Evolutionary conservation across 352 stramenopile genomes (phyloP).

Genomic region (Elongisporangium prolatum): DNA sequence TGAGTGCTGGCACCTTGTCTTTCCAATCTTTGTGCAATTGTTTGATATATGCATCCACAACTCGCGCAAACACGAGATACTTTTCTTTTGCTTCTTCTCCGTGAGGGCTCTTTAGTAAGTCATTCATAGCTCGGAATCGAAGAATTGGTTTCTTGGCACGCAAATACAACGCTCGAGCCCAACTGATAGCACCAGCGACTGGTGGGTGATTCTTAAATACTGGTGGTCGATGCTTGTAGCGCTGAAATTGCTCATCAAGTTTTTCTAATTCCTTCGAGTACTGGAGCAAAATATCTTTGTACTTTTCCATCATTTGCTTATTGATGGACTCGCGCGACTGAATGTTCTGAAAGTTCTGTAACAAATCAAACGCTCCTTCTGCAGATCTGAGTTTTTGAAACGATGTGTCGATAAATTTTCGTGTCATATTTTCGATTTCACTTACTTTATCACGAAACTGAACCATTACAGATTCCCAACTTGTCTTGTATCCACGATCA

Average conservation of each 20-base stretch:
- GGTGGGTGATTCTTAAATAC: constrained; percentile 94
- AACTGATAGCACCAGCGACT: constrained; percentile 81
- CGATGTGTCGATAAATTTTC: constrained; percentile 93
- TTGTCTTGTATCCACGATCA: constrained; percentile 92
- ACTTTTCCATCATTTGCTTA: constrained; percentile 96
- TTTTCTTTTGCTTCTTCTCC: constrained; percentile 93
- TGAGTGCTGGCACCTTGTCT: constrained; percentile 77
- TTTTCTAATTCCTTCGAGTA: constrained; percentile 95
- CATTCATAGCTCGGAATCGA: constrained; percentile 91
- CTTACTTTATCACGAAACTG: constrained; percentile 92
- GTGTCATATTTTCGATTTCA: constrained; percentile 94
- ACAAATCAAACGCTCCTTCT: constrained; percentile 93
- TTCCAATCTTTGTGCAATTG: constrained; percentile 92
- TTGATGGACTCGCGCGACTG: constrained; percentile 94
- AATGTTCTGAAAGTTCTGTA: constrained; percentile 97
- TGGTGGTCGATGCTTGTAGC: constrained; percentile 70
- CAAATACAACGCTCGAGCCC: constrained; percentile 82
- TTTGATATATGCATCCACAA: constrained; percentile 92
- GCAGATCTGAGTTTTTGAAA: constrained; percentile 94
- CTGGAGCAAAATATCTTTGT: constrained; percentile 95
- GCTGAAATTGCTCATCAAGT: constrained; percentile 88
- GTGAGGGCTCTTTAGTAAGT: constrained; percentile 87
- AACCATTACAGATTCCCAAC: constrained; percentile 93
- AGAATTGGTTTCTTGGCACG: constrained; percentile 94
- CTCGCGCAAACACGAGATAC: constrained; percentile 91